Conservation (phyloP, 2,329 filamentous ascomycete genomes). For the Dactylellina haptotyla region DNA sequence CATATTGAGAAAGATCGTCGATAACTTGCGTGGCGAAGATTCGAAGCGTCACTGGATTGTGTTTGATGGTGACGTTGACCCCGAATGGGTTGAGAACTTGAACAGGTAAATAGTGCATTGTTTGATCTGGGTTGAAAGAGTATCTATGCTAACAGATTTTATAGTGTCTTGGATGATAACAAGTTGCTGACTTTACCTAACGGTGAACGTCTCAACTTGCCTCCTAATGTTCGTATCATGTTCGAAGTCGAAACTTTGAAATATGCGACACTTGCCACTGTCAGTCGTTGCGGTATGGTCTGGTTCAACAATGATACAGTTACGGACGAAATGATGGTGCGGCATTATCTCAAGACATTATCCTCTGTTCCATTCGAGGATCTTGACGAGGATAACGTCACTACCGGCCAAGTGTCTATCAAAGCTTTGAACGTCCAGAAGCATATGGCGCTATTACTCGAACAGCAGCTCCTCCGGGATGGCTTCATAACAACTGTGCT, state of each 20-base stretch:
- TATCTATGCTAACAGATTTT: conserved; percentile 25
- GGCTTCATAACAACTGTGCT: conserved; percentile 83
- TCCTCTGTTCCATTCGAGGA: conserved; percentile 89
- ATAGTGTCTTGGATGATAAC: conserved; percentile 93
- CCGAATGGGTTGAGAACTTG: conserved; percentile 99
- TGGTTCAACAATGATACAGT: conserved; percentile 99
- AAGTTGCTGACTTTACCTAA: conserved; percentile 97
- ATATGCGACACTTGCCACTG: conserved; percentile 97
- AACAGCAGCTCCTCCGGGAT: conserved; percentile 78
- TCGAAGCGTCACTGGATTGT: conserved; percentile 99
- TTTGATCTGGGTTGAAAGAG: neutral
- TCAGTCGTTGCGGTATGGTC: conserved; percentile 99
- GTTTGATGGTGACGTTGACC: conserved; percentile 98
- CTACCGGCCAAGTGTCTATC: conserved; percentile 77
- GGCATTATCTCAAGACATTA: conserved; percentile 86
- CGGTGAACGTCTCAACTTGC: conserved; percentile 94
- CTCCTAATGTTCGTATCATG: conserved; percentile 97
- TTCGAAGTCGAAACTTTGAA: conserved; percentile 98
- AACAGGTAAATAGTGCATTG: conserved; percentile 71
- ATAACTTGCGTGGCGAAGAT: conserved; percentile 97
- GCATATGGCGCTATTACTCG: conserved; percentile 81
- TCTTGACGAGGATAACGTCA: conserved; percentile 84
- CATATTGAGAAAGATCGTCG: conserved; percentile 96
- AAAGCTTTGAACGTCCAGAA: conserved; percentile 82
- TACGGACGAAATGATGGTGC: conserved; percentile 88